Evolutionary conservation across 1,139 yeast species (phyloP), one percentile per base, ranked within the genome.

Genomic region (Chernovozyma sophiae-reginae): DNA sequence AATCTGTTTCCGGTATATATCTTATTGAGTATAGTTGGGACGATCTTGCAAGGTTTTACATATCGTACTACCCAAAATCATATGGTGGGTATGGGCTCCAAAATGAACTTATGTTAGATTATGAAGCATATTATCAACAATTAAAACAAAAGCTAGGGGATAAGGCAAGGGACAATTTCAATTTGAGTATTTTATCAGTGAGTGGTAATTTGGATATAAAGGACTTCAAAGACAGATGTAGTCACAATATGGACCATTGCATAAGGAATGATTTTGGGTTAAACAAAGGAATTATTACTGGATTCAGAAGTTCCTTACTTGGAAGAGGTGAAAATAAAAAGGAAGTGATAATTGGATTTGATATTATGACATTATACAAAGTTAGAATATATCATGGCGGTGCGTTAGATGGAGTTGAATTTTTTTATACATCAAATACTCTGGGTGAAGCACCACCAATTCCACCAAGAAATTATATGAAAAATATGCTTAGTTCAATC

Each of bases 401-500:
- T 16, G 92, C 95, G 0, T 60, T 92, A 18, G 96, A 89, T 60
- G 97, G 97, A 2, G 51, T 90, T 29, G 41, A 49, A 27, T 53
- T 63, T 40, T 56, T 49, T 44, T 59, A 43, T 33, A 32, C 30
- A 4, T 5, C 11, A 5, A 29, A 19, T 29, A n/a, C 34, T 19
- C 26, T 24, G 4, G 25, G 37, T n/a, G 43, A 42, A 10, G 44
- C 48, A 2, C 80, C 80, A 1, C 65, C 65, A 3, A 52, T 73
- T 1, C 81, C 82, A 2, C 60, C 66, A 8, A 58, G 81, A 45
- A 63, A 73, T 41, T 76, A 74, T 46, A 49, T 73, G 37, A 51
- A 52, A 10, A 61, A 60, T n/a, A 19, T 16, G 11, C 7, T 20
- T 15, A 30, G 20, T 16, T 31, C 31, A 3, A 12, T n/a, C 4